phyloP scores from a whole-genome alignment of 2,329 filamentous ascomycete genomes.

The Colletotrichum eleusines region DNA sequence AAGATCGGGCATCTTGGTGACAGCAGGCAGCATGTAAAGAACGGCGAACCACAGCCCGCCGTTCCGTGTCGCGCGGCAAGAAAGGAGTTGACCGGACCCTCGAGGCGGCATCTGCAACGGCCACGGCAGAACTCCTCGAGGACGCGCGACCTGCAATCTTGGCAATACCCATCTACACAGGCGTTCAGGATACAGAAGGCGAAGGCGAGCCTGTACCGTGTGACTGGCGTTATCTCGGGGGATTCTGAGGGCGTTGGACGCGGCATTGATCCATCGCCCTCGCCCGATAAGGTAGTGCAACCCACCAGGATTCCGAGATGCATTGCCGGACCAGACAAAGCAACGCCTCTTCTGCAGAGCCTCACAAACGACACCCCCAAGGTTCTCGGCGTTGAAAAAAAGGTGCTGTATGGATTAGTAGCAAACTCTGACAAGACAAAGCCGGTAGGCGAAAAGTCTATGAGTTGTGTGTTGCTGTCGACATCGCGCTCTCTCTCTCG shows the following conservation, averaged over 20 bases:
- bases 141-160: not conserved
- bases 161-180: not conserved
- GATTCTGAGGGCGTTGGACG: not conserved
- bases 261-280: too few species aligned
- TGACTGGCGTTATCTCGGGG: not conserved
- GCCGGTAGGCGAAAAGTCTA: too few species aligned
- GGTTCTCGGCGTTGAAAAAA: not conserved
- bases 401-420: too few species aligned
- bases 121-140: too few species aligned
- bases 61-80: too few species aligned
- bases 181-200: not conserved
- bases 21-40: too few species aligned
- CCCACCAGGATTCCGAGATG: not conserved
- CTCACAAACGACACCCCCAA: not conserved
- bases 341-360: conserved; percentile 6
- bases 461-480: not conserved
- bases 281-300: conserved; percentile 16
- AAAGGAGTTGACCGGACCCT: not conserved
- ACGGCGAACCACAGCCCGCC: fast-evolving
- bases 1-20: too few species aligned
- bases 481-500: not conserved
- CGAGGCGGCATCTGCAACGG: not conserved
- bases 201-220: not conserved
- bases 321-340: not conserved
- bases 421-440: not conserved